Conservation (phyloP, 169 alveolate species). For the Babesia bigemina region DNA sequence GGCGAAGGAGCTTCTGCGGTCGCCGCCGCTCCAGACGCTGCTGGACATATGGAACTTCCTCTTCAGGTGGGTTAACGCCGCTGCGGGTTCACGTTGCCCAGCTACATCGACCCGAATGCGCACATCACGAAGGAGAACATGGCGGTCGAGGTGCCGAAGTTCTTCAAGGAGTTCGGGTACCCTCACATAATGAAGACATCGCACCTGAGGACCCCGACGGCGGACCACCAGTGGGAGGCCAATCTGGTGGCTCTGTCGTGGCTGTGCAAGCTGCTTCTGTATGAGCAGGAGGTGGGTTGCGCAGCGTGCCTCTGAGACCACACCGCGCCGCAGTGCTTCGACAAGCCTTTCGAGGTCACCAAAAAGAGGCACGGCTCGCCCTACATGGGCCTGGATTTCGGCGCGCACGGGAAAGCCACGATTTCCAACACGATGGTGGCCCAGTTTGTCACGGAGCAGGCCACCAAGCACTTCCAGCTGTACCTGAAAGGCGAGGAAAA, state of each 20-base stretch:
- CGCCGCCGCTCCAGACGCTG: slow-evolving; percentile 59
- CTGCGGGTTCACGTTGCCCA: not conserved
- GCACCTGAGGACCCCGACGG: slow-evolving; percentile 64
- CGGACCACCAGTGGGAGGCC: slow-evolving; percentile 67
- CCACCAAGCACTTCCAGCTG: slow-evolving; percentile 52
- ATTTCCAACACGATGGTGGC: slow-evolving; percentile 36
- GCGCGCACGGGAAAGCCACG: slow-evolving; percentile 29
- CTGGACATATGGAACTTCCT: slow-evolving; percentile 69
- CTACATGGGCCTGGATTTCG: not conserved
- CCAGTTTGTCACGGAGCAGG: slow-evolving; percentile 53
- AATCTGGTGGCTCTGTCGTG: slow-evolving; percentile 59
- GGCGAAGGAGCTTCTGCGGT: slow-evolving; percentile 46
- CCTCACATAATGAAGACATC: slow-evolving; percentile 62
- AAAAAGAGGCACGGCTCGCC: not conserved
- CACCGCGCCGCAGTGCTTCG: slow-evolving; percentile 30
- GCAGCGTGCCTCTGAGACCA: too few species aligned
- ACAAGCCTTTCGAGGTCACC: slow-evolving; percentile 1
- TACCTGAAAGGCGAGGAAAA: slow-evolving; percentile 43
- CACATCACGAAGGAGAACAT: slow-evolving; percentile 65
- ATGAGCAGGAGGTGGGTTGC: slow-evolving; percentile 61
- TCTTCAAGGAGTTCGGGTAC: slow-evolving; percentile 66
- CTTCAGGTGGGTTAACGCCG: slow-evolving; percentile 35
- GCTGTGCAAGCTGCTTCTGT: slow-evolving; percentile 66
- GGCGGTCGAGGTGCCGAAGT: slow-evolving; percentile 66
- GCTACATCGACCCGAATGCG: slow-evolving; percentile 44